Evolutionary conservation across 1,139 yeast species (phyloP), one percentile per base, ranked within the genome.

Genomic region (Yamadazyma taylorii): DNA sequence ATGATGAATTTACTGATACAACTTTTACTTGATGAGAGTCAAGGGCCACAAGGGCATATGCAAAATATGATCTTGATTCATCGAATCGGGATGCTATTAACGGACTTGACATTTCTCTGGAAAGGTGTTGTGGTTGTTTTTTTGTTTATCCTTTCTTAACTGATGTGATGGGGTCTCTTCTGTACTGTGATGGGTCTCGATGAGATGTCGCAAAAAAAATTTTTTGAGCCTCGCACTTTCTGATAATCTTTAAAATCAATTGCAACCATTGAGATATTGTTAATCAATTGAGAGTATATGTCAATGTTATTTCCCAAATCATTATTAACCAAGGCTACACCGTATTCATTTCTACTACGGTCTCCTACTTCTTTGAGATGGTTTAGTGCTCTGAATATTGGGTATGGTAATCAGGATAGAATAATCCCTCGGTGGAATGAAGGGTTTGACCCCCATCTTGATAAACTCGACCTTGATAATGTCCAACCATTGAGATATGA

Each of bases 21-120:
- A 86, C 85, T 46, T 82, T 74, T 33, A 89, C 64, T 50, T 81
- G 80, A 53, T 86, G 92, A 8, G 81, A 70, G 55, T 88, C 95
- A 44, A 89, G 70, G 3, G 89, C 83, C 29, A 81, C 77, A 17
- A 79, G 65, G 1, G 80, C 89, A 34, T 80, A 75, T 14, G 95
- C 94, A 50, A 81, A 72, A 51, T 73, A 73, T 32, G 74, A 67
- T 17, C 82, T 81, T 1, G 75, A 58, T 10, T 79, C 70, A 60
- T 81, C 85, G 56, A 78, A 81, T 35, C 55, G 55, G 23, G 76
- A 60, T 32, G 56, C 52, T 33, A 67, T 50, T 31, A 68, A 45
- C 24, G 60, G 61, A 12, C 52, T 56, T 17, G 38, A 29, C 29
- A 26, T 26, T 9, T 24, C 25, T 5, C n/a, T 21, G 23, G 23